Percentiles rank a stretch among this genome's conserved stretches.
Evolutionary conservation across 176 grass and related monocot genomes (phyloP).

Genomic region (Tillandsia leiboldiana): DNA sequence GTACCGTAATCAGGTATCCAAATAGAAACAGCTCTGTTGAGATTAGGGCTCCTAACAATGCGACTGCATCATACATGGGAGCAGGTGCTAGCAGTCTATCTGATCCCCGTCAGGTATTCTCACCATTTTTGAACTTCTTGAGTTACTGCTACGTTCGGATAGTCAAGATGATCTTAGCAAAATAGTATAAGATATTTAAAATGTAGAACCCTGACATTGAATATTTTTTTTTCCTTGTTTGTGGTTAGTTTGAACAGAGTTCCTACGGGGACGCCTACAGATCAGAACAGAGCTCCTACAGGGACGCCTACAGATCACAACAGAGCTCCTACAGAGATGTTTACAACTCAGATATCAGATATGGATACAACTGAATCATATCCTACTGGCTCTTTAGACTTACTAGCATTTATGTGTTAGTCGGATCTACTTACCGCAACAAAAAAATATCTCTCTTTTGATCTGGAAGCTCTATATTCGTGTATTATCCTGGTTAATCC

Average conservation of each 20-base stretch:
- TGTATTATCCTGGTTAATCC: not conserved
- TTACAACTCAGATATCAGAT: not conserved
- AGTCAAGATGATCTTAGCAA: not conserved
- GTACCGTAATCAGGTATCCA: constrained; percentile 37
- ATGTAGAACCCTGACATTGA: not conserved
- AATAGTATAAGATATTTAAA: not conserved
- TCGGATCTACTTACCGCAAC: too few relatives aligned
- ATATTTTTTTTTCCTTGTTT: not conserved
- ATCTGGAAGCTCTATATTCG: not conserved
- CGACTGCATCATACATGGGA: constrained; percentile 46
- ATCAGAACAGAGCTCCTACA: not conserved
- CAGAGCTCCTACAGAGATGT: not conserved
- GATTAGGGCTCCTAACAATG: constrained; percentile 50
- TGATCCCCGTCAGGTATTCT: constrained; percentile 60
- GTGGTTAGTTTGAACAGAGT: not conserved
- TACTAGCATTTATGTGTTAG: not conserved
- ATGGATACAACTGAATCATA: not conserved
- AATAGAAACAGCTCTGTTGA: constrained; percentile 38
- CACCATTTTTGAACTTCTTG: not conserved
- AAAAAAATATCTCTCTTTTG: not conserved
- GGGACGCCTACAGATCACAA: not conserved
- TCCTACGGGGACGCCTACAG: not conserved
- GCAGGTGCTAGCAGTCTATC: constrained; percentile 51
- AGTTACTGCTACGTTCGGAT: not conserved
- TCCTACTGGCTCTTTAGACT: not conserved